Evolutionary conservation across 129 eudicot species (phyloP).

Genomic region (Tagetes erecta): DNA sequence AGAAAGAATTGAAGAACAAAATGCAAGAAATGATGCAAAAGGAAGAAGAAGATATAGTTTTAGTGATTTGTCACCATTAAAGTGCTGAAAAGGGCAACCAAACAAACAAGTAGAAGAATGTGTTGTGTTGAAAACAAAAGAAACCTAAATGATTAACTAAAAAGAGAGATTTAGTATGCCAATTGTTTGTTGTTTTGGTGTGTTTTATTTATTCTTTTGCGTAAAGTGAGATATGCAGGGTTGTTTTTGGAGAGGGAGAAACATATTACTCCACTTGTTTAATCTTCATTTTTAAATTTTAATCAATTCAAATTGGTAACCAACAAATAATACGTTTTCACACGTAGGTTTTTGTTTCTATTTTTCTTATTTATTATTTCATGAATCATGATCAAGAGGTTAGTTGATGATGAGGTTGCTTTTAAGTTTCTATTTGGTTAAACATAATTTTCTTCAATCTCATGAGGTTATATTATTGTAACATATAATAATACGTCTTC

Average conservation of each 20-base stretch:
- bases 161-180: slow-evolving; percentile 25
- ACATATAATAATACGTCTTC: no score
- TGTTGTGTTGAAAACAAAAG: slow-evolving; percentile 45
- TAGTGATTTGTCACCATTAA: slow-evolving; percentile 41
- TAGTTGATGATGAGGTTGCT: not conserved
- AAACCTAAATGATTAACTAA: slow-evolving; percentile 39
- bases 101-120: slow-evolving; percentile 53
- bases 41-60: slow-evolving; percentile 44
- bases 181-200: slow-evolving; percentile 37
- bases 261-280: no score
- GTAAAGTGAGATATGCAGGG: slow-evolving; percentile 41
- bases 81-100: slow-evolving; percentile 39
- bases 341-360: no score
- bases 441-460: not conserved
- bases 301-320: no score
- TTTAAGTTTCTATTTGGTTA: not conserved
- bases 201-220: slow-evolving; percentile 36
- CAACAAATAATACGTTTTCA: no score
- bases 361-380: no score
- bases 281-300: no score
- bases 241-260: slow-evolving; percentile 21
- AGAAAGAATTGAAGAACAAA: not conserved
- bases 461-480: no score
- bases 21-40: slow-evolving; percentile 43
- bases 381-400: not conserved